Evolutionary conservation across 495 filamentous ascomycete genomes (phyloP), one percentile per base, ranked within the genome.

Genomic region (Aeminium ludgeri): DNA sequence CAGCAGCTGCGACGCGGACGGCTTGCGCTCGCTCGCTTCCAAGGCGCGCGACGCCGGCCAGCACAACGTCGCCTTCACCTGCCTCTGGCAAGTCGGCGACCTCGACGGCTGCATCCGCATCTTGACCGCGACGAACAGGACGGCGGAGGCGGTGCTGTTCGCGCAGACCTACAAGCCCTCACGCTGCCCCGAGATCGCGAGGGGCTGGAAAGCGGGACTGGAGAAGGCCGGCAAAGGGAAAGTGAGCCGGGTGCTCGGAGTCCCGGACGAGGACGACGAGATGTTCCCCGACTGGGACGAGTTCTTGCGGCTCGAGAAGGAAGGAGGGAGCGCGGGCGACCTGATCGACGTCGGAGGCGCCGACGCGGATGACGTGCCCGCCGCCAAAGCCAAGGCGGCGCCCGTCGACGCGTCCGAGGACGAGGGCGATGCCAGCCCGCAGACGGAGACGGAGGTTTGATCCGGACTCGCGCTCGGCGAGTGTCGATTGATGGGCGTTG

Each of bases 251-350:
- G 71, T 81, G 44, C 69, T 96, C 40, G 89, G 80, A 43, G 67
- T 86, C n/a, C 89, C 89, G 0, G 43, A 19, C 4, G 45, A 56
- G 37, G 89, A 97, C 51, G 81, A 79, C 34, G 89, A 93, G 30
- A 64, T 97, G 38, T 97, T 95, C 64, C 86, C 87, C 0, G 84
- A 93, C 51, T 96, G 86, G 87, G 81, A 89, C 0, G 82, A 87
- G 58, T 94, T 79, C 64, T 55, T 95, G 50, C 70, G 64, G 52
- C 52, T 94, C 36, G 89, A 95, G 65, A 74, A 68, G 49, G 76
- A 85, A 49, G 75, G 76, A 0, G 57, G 53, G 10, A 45, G 33
- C 20, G 23, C 25, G 23, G 33, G 50, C 34, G 40, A 45, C 18
- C 34, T 58, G 32, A 43, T 52, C 34, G 54, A 52, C 29, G 44